Percentiles rank a stretch among this genome's conserved stretches.
These are phyloP conservation scores for Malassezia cuniculi DNA, from an alignment of 1,284 basidiomycete species.

Conservation along the genomic window DNA sequence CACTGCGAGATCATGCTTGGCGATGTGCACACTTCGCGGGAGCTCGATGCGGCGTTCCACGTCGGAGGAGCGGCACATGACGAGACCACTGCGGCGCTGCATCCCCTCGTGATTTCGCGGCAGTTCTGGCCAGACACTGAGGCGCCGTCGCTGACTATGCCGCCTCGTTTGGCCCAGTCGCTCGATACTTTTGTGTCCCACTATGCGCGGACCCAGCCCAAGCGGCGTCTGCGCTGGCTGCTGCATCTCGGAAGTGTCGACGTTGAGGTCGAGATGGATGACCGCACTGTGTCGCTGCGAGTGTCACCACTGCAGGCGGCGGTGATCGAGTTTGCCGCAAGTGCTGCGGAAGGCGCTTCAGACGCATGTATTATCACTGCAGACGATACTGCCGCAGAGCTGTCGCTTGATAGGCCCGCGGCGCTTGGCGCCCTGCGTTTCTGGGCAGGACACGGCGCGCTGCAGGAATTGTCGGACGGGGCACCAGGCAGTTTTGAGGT, in stretches of 20 bases:
- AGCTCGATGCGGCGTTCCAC: conserved; percentile 24
- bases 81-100: conserved; percentile 18
- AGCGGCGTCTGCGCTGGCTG: conserved; percentile 27
- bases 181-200: conserved; percentile 16
- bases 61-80: not conserved
- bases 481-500: conserved; percentile 8
- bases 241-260: conserved; percentile 29
- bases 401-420: conserved; percentile 5
- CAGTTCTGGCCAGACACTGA: conserved; percentile 41
- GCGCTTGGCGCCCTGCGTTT: conserved; percentile 12
- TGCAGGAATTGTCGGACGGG: conserved; percentile 6
- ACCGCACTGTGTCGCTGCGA: conserved; percentile 11
- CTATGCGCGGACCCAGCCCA: conserved; percentile 18
- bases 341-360: not conserved
- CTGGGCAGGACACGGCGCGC: conserved; percentile 4
- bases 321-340: conserved; percentile 9
- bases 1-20: conserved; percentile 42
- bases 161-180: conserved; percentile 20
- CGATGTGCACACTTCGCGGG: conserved; percentile 29
- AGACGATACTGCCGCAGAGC: conserved; percentile 9
- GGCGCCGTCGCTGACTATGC: conserved; percentile 22
- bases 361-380: conserved; percentile 6
- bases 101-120: conserved; percentile 33
- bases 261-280: conserved; percentile 24
- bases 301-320: conserved; percentile 7